Evolutionary conservation across 176 grass and related monocot genomes (phyloP), one percentile per base, ranked within the genome.

Genomic region (Musa beccarii): DNA sequence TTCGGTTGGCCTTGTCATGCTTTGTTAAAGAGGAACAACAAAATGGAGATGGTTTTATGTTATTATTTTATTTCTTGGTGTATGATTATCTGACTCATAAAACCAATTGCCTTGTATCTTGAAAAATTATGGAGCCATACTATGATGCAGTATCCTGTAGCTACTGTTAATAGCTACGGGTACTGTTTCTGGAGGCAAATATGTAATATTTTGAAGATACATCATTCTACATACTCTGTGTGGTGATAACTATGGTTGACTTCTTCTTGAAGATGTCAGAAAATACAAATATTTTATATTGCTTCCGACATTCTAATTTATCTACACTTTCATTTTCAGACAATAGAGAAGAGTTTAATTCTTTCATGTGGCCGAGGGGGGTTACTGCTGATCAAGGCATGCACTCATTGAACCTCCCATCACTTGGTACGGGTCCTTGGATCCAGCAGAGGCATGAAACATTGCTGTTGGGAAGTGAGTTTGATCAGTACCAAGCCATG

Each of bases 351-450:
- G 96, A 99, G 69, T 85, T 86, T 79, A 95, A 92, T 89, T 89
- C 96, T 82, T 89, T 92, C 52, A 99, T 94, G 96, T 99, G 96
- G 96, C 83, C 91, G 83, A 89, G 91, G 63, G 89, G 91, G 73
- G 86, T 89, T 79, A 69, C 96, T 79, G 88, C 84, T 50, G 91
- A 95, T 50, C 88, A 85, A 84, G 85, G 87, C 13, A 84, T 83
- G 64, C 85, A 92, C 43, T 99, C 96, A 75, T 74, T 94, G 50
- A 95, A 89, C 70, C 91, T 90, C 70, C 88, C 91, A 78, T 87
- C 90, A 65, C 86, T 87, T 75, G 89, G 96, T 79, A 74, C 92
- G 49, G 84, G 91, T 11, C 84, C 91, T 12, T 99, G 96, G 96
- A 86, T 79, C 64, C 84, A 86, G 73, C 95, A 92, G 81, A 89